Evolutionary conservation across 2,329 filamentous ascomycete genomes (phyloP), one percentile per base, ranked within the genome.

Genomic region (Calycina marina): DNA sequence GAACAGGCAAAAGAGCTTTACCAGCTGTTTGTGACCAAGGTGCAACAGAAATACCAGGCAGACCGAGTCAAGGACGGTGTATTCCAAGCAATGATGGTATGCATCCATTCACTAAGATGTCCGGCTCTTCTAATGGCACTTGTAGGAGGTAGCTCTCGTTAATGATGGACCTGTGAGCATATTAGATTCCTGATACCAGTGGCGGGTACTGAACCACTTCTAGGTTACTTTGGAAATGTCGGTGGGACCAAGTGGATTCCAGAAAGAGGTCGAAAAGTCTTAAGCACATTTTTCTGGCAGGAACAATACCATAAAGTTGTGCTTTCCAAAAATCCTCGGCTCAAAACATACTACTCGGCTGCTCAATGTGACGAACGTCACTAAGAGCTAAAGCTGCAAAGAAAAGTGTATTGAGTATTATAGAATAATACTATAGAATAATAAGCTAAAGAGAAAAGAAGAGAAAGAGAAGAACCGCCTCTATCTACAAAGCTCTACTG

Each of bases 81-180:
- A 17, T 98, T 98, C 55, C 88, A 93, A 52, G 90, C 90, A 30
- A 94, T 93, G 86, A 98, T 98, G 90, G 48, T 47, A 40, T 18
- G 31, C 12, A 9, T 4, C 17, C 11, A n/a, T n/a, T 10, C 18
- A 8, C 6, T 29, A n/a, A 6, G 9, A 14, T 13, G 6, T 14
- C 5, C 15, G 24, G 26, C 30, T 14, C 37, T 28, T 16, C 16
- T 33, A 15, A 18, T 26, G 9, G 32, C n/a, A 22, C 18, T 26
- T 14, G 5, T 29, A 49, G 48, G 79, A 96, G 51, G 88, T 98
- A 37, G 79, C 81, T 30, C 59, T 94, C 17, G 75, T 94, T 30
- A 96, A 96, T 45, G 88, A 96, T 45, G 74, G 75, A 1, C 75
- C 75, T 33, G 74, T 78, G 53, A 47, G 60, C 47, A n/a, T 9